Percentiles rank a stretch among this genome's conserved stretches.
These are phyloP conservation scores for Taiozyma sp. DNA, from an alignment of 1,139 yeast species.

Conservation along the genomic window DNA sequence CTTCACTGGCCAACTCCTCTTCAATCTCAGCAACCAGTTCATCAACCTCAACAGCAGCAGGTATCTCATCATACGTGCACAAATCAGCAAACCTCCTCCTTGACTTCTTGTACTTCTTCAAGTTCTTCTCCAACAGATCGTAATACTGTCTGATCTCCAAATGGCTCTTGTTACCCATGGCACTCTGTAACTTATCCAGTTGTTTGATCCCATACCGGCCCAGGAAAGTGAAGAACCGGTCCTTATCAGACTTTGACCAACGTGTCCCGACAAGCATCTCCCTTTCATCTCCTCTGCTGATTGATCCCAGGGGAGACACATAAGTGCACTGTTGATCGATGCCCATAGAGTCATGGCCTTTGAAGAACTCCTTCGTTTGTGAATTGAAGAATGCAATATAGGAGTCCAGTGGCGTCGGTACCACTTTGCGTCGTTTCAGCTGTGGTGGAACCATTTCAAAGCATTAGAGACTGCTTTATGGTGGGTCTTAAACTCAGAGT, in stretches of 20 bases:
- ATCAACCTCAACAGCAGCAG: constrained; percentile 40
- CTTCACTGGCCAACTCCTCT: constrained; percentile 28
- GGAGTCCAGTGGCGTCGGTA: neutral
- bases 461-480: neutral
- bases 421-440: neutral
- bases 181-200: constrained; percentile 28
- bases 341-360: neutral
- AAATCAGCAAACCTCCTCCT: constrained; percentile 14
- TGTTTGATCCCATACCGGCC: constrained; percentile 36
- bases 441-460: neutral
- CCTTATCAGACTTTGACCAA: constrained; percentile 24
- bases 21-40: constrained; percentile 33
- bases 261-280: neutral
- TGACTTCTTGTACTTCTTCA: constrained; percentile 21
- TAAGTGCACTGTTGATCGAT: neutral
- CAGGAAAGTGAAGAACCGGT: constrained; percentile 26
- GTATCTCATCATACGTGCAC: constrained; percentile 32
- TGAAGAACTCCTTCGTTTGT: constrained; percentile 5
- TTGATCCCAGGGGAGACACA: constrained; percentile 7
- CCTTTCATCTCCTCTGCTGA: too few species aligned
- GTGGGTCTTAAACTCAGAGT: too few species aligned
- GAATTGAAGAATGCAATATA: constrained; percentile 1
- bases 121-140: constrained; percentile 25
- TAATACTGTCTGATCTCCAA: constrained; percentile 36
- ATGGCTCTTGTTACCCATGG: constrained; percentile 30